Evolutionary conservation across 2,329 filamentous ascomycete genomes (phyloP).

Genomic region (Sarocladiaceae sp.): DNA sequence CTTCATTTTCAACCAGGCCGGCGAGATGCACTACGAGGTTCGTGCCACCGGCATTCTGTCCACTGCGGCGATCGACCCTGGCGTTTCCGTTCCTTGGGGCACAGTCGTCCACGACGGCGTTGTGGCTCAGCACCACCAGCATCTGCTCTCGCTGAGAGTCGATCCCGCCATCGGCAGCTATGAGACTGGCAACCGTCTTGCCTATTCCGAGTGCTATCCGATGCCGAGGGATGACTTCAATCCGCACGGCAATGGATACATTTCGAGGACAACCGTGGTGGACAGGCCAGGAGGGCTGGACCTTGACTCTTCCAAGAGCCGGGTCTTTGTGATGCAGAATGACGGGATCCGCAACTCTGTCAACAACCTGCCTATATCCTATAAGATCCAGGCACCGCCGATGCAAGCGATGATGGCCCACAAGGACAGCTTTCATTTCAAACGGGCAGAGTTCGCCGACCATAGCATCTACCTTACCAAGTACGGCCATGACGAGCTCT

Average conservation of each 20-base stretch:
- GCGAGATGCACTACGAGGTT: slow-evolving; percentile 30
- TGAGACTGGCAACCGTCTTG: slow-evolving; percentile 50
- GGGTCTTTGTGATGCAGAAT: slow-evolving; percentile 46
- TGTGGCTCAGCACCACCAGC: slow-evolving; percentile 63
- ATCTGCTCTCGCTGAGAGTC: slow-evolving; percentile 62
- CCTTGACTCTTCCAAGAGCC: slow-evolving; percentile 43
- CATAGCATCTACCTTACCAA: slow-evolving; percentile 43
- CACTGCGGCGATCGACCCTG: slow-evolving; percentile 44
- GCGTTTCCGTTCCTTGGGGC: slow-evolving; percentile 47
- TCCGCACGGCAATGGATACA: slow-evolving; percentile 46
- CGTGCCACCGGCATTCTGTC: slow-evolving; percentile 39
- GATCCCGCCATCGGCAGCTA: slow-evolving; percentile 63
- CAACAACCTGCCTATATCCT: too few species aligned
- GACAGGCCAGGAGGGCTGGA: slow-evolving; percentile 41
- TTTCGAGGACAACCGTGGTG: slow-evolving; percentile 37
- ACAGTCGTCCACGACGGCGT: slow-evolving; percentile 59
- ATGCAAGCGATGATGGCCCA: slow-evolving; percentile 43
- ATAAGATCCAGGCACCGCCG: slow-evolving; percentile 35
- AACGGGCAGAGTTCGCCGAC: slow-evolving; percentile 36
- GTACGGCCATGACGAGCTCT: slow-evolving; percentile 38
- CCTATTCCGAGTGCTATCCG: slow-evolving; percentile 30
- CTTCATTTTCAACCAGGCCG: slow-evolving; percentile 46
- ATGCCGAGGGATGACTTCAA: slow-evolving; percentile 43
- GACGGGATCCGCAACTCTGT: slow-evolving; percentile 35
- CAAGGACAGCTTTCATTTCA: slow-evolving; percentile 38